A percentile compares a stretch with the other conserved stretches of the same genome.
These are phyloP conservation scores for Waltergamsia citrina DNA, from an alignment of 2,329 filamentous ascomycete genomes.

Conservation along the genomic window DNA sequence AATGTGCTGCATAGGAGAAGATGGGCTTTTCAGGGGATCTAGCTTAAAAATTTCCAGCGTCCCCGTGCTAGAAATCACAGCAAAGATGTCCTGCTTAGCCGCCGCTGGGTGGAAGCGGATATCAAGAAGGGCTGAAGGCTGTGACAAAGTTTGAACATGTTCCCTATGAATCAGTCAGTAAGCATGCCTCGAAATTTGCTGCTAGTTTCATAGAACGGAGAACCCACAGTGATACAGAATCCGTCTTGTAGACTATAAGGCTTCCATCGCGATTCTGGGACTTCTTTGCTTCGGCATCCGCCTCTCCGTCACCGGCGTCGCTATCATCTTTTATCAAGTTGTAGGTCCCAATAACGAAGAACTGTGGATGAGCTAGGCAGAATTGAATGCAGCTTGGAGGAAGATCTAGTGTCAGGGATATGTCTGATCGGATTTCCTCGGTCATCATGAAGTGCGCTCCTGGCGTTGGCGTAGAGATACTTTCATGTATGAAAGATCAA, in stretches of 20 bases:
- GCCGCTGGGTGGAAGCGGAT: constrained; percentile 62
- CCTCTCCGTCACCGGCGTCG: constrained; percentile 5
- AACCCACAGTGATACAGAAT: constrained; percentile 46
- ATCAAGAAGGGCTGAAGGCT: constrained; percentile 72
- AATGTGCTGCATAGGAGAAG: constrained; percentile 26
- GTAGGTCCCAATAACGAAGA: constrained; percentile 80
- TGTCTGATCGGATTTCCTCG: constrained; percentile 26
- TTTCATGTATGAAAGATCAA: no score
- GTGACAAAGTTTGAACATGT: constrained; percentile 47
- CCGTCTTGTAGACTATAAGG: constrained; percentile 55
- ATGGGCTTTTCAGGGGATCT: constrained; percentile 22
- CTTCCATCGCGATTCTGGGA: constrained; percentile 63
- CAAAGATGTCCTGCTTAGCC: constrained; percentile 45
- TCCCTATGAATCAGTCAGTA: constrained; percentile 24
- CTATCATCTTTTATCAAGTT: constrained; percentile 46
- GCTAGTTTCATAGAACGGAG: constrained; percentile 6
- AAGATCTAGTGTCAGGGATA: constrained; percentile 47
- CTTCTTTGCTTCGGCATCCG: constrained; percentile 16
- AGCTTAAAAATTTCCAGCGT: constrained; percentile 56
- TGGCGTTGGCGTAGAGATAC: no score
- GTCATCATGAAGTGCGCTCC: no score
- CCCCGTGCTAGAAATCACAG: constrained; percentile 70
- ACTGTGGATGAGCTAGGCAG: constrained; percentile 48
- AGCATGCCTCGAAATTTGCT: background rate
- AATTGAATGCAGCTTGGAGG: constrained; percentile 76